Conservation (phyloP, 805 yeast genomes). For the Wickerhamiella allomyrinae region DNA sequence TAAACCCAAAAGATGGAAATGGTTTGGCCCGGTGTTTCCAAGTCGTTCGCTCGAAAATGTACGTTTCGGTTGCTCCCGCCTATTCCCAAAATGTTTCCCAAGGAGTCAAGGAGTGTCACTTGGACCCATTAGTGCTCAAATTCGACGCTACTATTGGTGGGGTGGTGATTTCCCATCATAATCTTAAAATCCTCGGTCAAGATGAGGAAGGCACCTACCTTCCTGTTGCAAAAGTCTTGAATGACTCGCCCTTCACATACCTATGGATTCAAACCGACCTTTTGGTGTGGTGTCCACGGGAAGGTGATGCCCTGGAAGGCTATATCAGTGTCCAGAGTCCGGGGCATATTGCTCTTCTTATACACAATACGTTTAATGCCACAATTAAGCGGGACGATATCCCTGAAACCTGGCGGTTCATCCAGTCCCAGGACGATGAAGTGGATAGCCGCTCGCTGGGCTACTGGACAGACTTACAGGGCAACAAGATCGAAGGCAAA, state of each 20-base stretch:
- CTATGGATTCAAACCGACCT: conserved; percentile 76
- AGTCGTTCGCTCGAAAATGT: conserved; percentile 43
- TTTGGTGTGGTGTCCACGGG: conserved; percentile 76
- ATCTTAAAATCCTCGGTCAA: conserved; percentile 40
- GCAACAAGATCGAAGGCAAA: conserved; percentile 67
- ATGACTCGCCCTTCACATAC: conserved; percentile 77
- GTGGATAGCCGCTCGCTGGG: conserved; percentile 48
- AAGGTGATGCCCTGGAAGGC: conserved; percentile 82
- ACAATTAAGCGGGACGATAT: conserved; percentile 72
- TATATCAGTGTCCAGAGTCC: conserved; percentile 84
- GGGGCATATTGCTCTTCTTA: conserved; percentile 79
- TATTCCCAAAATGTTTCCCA: conserved; percentile 52
- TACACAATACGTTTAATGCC: conserved; percentile 92
- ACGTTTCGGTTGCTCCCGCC: conserved; percentile 80
- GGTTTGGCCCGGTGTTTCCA: conserved; percentile 51
- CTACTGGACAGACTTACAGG: conserved; percentile 72
- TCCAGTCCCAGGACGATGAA: conserved; percentile 48
- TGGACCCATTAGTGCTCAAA: conserved; percentile 80
- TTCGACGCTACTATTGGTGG: conserved; percentile 62
- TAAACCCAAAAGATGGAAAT: conserved; percentile 18
- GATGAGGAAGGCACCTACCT: conserved; percentile 29
- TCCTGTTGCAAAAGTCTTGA: conserved; percentile 50
- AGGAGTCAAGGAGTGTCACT: conserved; percentile 77
- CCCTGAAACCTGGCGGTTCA: conserved; percentile 76
- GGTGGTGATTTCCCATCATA: conserved; percentile 66